Evolutionary conservation across 169 alveolate genomes (phyloP), one percentile per base, ranked within the genome.

Genomic region (Eimeria brunetti): DNA sequence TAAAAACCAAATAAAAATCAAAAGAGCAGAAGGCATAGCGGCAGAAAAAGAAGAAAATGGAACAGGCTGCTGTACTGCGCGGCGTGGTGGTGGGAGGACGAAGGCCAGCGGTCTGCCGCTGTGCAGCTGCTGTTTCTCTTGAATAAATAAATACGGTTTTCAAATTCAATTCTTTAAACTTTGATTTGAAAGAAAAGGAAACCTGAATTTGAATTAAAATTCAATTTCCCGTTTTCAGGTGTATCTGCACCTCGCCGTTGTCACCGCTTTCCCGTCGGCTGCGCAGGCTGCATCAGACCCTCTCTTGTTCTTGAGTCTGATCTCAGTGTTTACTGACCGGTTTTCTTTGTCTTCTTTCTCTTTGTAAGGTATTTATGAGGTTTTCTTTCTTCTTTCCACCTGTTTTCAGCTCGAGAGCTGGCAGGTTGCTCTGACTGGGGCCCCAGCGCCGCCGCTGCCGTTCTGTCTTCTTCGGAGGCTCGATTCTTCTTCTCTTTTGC

Each of bases 101-200:
- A 64, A 73, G 84, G 84, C 84, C 84, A 73, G 58, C 84, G 84
- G 84, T 73, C 84, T 73, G 84, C 51, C 5, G 84, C 84, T 41
- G 84, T 8, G 56, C 56, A 7, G 27, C 22, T 38, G 16, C 49
- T 14, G 84, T 20, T 38, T 7, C 84, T 1, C n/a, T 27, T 0
- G 27, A 18, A 36, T 73, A 41, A 73, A 36, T 2, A 73, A 7
- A 64, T 64, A 20, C 84, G 11, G 6, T 73, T 38, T 38, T 12
- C 5, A 20, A 11, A 38, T 22, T 1, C 49, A 73, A 36, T 38
- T 7, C 84, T 73, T 73, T 38, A 12, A 73, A 38, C 56, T 73
- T 9, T 27, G 56, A 9, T 16, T 73, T 73, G 22, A 5, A 38
- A 73, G 56, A 24, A 7, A 73, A 36, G 56, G 36, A 41, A 38